Base-by-base conservation (phyloP, 495 filamentous ascomycete genomes). In the Penicillium crystallinum region DNA sequence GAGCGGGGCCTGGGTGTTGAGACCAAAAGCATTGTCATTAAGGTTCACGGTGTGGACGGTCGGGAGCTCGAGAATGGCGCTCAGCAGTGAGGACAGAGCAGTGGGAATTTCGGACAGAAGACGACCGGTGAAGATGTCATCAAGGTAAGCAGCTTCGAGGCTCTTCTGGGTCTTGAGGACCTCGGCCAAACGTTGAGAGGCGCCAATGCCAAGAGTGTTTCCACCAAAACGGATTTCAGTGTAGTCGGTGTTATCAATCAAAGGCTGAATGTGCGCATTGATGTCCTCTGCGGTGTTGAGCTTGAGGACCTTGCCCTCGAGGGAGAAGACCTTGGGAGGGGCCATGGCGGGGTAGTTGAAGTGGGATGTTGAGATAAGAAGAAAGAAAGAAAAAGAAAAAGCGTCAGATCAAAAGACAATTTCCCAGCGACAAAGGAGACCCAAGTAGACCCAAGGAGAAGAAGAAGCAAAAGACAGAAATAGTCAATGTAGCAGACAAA, bases 1-100 rank as follows among this genome's bases (percentile, higher is more conserved):
- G 19, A 92, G 81, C 15, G 87, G 86, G 25, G 85, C 86, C 63
- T 88, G 84, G 11, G 89, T 95, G 68, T 96, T 96, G 42, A 95
- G 83, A 46, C 93, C 93, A 63, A 98, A 98, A 37, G 93, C 93
- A 70, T 98, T 98, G 72, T 98, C 93, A 65, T 90, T 93, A 11
- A 98, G 82, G 72, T 97, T 91, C 67, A 98, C 81, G 27, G 91
- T 96, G 65, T 90, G 87, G 12, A 97, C 82, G 29, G 86, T 81
- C 0, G 86, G 81, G 40, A 95, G 82, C 46, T 87, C 83, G 39
- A 97, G 81, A 36, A 97, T 85, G 4, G 95, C 83, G 18, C 85
- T 89, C 11, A 97, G 84, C 31, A 98, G 85, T 37, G 83, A 83
- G 11, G 85, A 85, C 30, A 97, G 83, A 2, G 95, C 92, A 47